These are phyloP conservation scores for Akebia trifoliata DNA, from an alignment of 164 flowering plant genomes.

Conservation along the genomic window DNA sequence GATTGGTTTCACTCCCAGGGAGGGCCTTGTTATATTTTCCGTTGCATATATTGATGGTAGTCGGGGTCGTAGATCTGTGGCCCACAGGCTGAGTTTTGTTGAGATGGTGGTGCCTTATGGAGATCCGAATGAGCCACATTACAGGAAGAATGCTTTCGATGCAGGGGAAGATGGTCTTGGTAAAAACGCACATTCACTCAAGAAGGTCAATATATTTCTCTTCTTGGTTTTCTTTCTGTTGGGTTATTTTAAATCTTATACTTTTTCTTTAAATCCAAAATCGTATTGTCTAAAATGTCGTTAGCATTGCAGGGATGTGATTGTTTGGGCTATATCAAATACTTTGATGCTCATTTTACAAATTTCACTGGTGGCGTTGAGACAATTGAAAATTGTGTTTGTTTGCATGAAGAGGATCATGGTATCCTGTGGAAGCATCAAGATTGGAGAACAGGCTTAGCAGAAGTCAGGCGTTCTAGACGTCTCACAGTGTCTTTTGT, in stretches of 20 bases:
- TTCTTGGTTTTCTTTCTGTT: neutral
- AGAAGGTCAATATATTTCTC: constrained; percentile 43
- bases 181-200: constrained; percentile 89
- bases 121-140: constrained; percentile 92
- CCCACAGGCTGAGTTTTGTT: constrained; percentile 86
- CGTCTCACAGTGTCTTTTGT: constrained; percentile 71
- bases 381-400: constrained; percentile 92
- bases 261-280: neutral
- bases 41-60: constrained; percentile 92
- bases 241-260: neutral
- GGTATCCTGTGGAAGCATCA: constrained; percentile 94
- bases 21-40: constrained; percentile 82
- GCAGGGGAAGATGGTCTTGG: constrained; percentile 98
- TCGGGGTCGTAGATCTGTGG: constrained; percentile 80
- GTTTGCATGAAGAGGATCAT: constrained; percentile 90
- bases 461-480: constrained; percentile 83
- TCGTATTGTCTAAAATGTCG: constrained; percentile 2
- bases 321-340: constrained; percentile 81
- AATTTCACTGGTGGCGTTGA: constrained; percentile 93
- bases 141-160: constrained; percentile 94
- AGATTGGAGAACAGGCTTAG: constrained; percentile 87
- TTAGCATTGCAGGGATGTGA: constrained; percentile 73
- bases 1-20: constrained; percentile 83
- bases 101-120: constrained; percentile 98
- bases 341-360: constrained; percentile 88